A percentile compares a stretch with the other conserved stretches of the same genome.
Evolutionary conservation across 164 flowering plant species (phyloP).

Genomic region (Berberis vulgaris): DNA sequence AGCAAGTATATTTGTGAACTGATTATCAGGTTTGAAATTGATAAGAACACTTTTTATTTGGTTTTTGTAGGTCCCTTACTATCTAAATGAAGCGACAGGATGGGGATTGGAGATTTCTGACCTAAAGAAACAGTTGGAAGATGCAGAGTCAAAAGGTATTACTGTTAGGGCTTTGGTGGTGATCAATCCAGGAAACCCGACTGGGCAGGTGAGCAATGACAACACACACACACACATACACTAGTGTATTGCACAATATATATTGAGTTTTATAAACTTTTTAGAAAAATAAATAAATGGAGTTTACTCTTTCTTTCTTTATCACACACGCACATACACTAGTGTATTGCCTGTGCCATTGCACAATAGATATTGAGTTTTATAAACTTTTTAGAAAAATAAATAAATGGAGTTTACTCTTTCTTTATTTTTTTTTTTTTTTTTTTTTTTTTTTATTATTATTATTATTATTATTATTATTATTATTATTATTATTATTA

Average conservation of each 20-base stretch:
- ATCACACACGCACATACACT: neutral
- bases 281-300: neutral
- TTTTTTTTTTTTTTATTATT: no score
- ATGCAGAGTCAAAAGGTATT: constrained; percentile 67
- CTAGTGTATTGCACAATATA: neutral
- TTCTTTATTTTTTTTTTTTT: no score
- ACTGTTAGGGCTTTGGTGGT: constrained; percentile 92
- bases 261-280: neutral
- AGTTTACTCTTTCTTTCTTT: no score
- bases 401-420: no score
- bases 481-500: no score
- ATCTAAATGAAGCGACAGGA: constrained; percentile 84
- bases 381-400: neutral
- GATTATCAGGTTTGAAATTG: no score
- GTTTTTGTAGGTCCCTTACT: constrained; percentile 79
- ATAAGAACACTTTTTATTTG: neutral
- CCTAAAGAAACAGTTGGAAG: constrained; percentile 70
- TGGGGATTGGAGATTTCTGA: constrained; percentile 95
- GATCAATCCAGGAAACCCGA: constrained; percentile 98
- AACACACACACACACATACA: neutral
- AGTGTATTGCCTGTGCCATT: no score
- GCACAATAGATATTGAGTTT: neutral
- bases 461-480: no score
- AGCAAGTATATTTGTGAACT: no score
- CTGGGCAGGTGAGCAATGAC: constrained; percentile 71